Evolutionary conservation across 2,329 filamentous ascomycete genomes (phyloP).

Genomic region (Alternaria metachromatica): DNA sequence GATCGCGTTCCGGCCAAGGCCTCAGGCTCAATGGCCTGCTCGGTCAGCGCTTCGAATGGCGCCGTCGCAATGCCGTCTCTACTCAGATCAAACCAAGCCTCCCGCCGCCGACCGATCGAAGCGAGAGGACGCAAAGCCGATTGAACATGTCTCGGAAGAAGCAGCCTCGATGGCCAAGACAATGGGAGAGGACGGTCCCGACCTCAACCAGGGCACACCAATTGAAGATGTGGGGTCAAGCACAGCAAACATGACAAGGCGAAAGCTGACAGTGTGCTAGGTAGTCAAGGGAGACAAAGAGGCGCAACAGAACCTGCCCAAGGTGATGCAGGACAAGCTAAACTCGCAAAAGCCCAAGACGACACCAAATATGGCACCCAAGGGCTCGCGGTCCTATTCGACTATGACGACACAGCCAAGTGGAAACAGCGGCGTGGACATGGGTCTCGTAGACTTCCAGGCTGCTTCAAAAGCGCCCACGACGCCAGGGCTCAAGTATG

Average conservation of each 20-base stretch:
- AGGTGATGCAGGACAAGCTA: constrained; percentile 69
- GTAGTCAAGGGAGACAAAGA: constrained; percentile 69
- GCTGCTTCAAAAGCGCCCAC: constrained; percentile 23
- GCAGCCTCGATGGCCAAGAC: constrained; percentile 66
- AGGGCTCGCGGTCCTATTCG: constrained; percentile 63
- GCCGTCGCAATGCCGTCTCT: constrained; percentile 39
- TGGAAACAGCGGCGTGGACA: constrained; percentile 25
- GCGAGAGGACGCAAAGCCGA: constrained; percentile 42
- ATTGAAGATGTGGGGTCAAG: constrained; percentile 64
- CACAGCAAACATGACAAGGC: neutral
- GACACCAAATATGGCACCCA: constrained; percentile 45
- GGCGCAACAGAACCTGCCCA: constrained; percentile 66
- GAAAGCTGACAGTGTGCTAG: constrained; percentile 49
- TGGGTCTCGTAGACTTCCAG: constrained; percentile 41
- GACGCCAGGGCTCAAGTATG: constrained; percentile 74
- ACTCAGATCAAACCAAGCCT: constrained; percentile 42
- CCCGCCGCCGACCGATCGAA: constrained; percentile 40
- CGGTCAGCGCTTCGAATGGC: constrained; percentile 27
- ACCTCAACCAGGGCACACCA: constrained; percentile 69
- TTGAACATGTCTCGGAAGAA: constrained; percentile 70
- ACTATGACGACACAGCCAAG: constrained; percentile 50
- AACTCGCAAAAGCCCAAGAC: constrained; percentile 54
- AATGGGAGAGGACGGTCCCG: constrained; percentile 64
- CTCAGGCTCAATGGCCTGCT: constrained; percentile 37
- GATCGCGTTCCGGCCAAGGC: constrained; percentile 42